Conservation (phyloP, 2,329 filamentous ascomycete species). For the Stylonectria norvegica region DNA sequence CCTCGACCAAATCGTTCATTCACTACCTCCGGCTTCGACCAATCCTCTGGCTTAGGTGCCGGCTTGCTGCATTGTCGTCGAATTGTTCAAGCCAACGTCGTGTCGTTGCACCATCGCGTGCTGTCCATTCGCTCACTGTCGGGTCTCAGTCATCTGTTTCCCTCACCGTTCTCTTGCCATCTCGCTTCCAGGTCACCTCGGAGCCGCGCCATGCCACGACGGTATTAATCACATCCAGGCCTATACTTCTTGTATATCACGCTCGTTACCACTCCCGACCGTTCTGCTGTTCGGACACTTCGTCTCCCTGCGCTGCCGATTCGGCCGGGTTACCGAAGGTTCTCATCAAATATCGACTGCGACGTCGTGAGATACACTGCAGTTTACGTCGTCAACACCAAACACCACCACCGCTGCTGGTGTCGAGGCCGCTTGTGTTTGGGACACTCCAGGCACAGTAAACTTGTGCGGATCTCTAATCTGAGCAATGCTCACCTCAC, state of each 20-base stretch:
- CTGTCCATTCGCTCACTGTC: conserved; percentile 4
- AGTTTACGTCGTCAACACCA: conserved; percentile 16
- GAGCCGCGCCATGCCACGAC: conserved; percentile 10
- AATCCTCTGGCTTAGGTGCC: conserved; percentile 15
- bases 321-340: conserved; percentile 11
- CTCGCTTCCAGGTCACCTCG: conserved; percentile 1
- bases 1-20: background rate
- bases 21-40: conserved; percentile 8
- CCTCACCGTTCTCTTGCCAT: background rate
- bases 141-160: conserved; percentile 14
- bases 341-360: conserved; percentile 12
- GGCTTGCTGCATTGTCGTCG: conserved; percentile 11
- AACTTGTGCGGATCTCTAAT: too few relatives aligned
- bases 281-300: background rate
- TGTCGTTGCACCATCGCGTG: conserved; percentile 1
- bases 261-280: conserved; percentile 10
- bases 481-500: too few relatives aligned
- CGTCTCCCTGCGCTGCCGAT: background rate
- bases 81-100: conserved; percentile 5
- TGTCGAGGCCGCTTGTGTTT: too few relatives aligned
- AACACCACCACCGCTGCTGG: background rate
- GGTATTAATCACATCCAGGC: background rate
- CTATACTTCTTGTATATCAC: background rate
- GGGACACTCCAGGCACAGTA: too few relatives aligned
- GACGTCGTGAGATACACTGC: conserved; percentile 26